Conservation (phyloP, 2,329 filamentous ascomycete genomes). For the Phoma sp. region DNA sequence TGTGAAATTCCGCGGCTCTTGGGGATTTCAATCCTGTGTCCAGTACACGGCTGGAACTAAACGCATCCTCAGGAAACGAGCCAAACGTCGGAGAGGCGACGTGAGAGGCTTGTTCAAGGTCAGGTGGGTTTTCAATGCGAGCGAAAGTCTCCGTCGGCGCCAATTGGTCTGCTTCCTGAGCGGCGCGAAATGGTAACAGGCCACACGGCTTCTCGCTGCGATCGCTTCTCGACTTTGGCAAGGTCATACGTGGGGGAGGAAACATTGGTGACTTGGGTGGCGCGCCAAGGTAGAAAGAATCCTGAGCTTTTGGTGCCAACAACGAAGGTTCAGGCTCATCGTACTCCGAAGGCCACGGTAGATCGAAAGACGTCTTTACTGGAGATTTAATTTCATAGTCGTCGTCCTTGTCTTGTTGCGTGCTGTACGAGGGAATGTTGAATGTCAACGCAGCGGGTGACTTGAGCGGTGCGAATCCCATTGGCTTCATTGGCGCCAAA, state of each 20-base stretch:
- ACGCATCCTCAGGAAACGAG: conserved; percentile 44
- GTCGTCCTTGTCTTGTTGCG: conserved; percentile 21
- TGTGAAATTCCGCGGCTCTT: conserved; percentile 46
- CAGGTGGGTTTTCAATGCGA: not conserved
- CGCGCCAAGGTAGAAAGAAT: conserved; percentile 17
- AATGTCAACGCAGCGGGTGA: conserved; percentile 41
- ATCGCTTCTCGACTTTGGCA: conserved; percentile 7
- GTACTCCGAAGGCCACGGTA: conserved; percentile 38
- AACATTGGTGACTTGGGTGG: conserved; percentile 35
- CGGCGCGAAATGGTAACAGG: conserved; percentile 9
- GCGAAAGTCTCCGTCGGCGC: not conserved
- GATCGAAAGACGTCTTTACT: conserved; percentile 38
- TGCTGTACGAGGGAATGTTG: conserved; percentile 30
- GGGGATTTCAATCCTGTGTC: conserved; percentile 47
- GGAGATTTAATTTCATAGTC: conserved; percentile 36
- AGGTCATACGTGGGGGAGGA: conserved; percentile 10
- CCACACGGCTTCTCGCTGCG: conserved; percentile 10
- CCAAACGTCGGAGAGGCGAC: conserved; percentile 49
- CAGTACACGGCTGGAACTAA: conserved; percentile 30
- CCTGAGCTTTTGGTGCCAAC: conserved; percentile 16
- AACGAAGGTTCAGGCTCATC: conserved; percentile 25
- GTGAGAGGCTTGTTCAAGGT: not conserved
- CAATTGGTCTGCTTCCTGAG: not conserved
- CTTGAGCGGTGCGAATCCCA: conserved; percentile 32
- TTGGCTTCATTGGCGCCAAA: conserved; percentile 19